These are phyloP conservation scores for Austroboletus niveus DNA, from an alignment of 1,284 basidiomycete genomes.

Conservation along the genomic window DNA sequence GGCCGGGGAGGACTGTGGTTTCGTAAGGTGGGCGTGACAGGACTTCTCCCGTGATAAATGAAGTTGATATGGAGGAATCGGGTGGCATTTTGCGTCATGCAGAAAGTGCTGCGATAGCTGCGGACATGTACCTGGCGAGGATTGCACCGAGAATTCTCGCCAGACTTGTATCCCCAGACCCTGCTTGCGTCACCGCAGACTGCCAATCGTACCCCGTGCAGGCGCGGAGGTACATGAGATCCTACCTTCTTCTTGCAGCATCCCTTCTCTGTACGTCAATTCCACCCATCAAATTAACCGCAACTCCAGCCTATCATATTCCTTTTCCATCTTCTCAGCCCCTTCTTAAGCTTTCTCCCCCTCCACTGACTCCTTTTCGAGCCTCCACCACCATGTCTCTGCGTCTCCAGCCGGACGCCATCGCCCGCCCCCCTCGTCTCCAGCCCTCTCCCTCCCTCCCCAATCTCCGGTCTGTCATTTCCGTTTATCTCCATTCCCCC, in stretches of 20 bases:
- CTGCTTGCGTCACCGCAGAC: conserved; percentile 11
- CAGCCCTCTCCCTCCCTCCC: conserved; percentile 62
- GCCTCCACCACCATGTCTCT: conserved; percentile 33
- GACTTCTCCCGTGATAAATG: conserved; percentile 30
- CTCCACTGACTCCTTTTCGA: conserved; percentile 32
- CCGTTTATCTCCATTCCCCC: background rate
- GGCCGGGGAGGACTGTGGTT: conserved; percentile 4
- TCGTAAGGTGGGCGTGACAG: conserved; percentile 24
- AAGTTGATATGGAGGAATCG: conserved; percentile 21
- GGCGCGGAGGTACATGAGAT: conserved; percentile 27
- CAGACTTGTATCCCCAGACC: conserved; percentile 3
- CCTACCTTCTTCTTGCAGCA: conserved; percentile 20
- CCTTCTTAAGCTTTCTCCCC: conserved; percentile 35
- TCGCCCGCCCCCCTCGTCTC: conserved; percentile 44
- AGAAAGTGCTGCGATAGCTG: conserved; percentile 17
- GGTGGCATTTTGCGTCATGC: conserved; percentile 17
- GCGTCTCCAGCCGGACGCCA: conserved; percentile 18
- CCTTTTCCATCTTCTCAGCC: conserved; percentile 36
- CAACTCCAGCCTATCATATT: conserved; percentile 31
- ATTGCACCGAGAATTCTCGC: conserved; percentile 21
- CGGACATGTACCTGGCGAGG: conserved; percentile 28
- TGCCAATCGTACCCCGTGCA: conserved; percentile 12
- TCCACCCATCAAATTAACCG: conserved; percentile 33
- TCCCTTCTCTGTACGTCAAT: conserved; percentile 39
- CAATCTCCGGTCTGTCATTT: conserved; percentile 48